Evolutionary conservation across 2,329 filamentous ascomycete genomes (phyloP).

Genomic region (Sordariomycetes sp.): DNA sequence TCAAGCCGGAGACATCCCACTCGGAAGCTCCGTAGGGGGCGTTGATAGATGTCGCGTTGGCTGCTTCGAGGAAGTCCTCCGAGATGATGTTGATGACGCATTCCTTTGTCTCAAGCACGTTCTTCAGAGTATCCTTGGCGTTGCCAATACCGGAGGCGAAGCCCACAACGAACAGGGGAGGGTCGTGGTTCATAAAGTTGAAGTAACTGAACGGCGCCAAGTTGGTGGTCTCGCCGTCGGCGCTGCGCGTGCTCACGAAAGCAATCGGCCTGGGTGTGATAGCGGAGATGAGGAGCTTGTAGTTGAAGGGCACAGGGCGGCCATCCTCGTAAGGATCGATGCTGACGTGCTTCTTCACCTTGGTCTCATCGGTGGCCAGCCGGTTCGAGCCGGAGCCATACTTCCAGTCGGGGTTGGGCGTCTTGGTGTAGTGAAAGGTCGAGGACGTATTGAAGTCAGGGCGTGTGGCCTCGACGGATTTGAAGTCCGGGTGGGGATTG

Average conservation of each 20-base stretch:
- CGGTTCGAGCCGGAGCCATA: conserved; percentile 58
- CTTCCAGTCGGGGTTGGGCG: conserved; percentile 55
- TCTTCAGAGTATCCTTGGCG: conserved; percentile 72
- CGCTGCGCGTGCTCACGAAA: conserved; percentile 45
- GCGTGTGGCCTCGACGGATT: conserved; percentile 57
- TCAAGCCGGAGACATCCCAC: conserved; percentile 71
- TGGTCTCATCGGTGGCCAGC: conserved; percentile 14
- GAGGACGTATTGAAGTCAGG: conserved; percentile 45
- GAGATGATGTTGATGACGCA: conserved; percentile 83
- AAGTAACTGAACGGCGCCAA: conserved; percentile 85
- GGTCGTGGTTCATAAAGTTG: conserved; percentile 76
- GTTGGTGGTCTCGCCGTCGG: conserved; percentile 57
- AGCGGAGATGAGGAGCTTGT: conserved; percentile 82
- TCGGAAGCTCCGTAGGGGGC: conserved; percentile 69
- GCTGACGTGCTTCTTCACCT: conserved; percentile 50
- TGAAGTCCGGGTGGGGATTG: conserved; percentile 69
- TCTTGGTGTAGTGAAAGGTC: conserved; percentile 48
- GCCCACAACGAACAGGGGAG: conserved; percentile 66
- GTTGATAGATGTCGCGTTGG: conserved; percentile 73
- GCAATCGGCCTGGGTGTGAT: conserved; percentile 77
- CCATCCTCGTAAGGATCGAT: conserved; percentile 75
- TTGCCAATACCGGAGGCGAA: conserved; percentile 30
- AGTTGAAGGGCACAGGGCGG: conserved; percentile 63
- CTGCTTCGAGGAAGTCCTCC: conserved; percentile 79
- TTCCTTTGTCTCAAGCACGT: conserved; percentile 62